These are phyloP conservation scores for Talaromyces sp. DNA, from an alignment of 2,329 filamentous ascomycete species.

Conservation along the genomic window DNA sequence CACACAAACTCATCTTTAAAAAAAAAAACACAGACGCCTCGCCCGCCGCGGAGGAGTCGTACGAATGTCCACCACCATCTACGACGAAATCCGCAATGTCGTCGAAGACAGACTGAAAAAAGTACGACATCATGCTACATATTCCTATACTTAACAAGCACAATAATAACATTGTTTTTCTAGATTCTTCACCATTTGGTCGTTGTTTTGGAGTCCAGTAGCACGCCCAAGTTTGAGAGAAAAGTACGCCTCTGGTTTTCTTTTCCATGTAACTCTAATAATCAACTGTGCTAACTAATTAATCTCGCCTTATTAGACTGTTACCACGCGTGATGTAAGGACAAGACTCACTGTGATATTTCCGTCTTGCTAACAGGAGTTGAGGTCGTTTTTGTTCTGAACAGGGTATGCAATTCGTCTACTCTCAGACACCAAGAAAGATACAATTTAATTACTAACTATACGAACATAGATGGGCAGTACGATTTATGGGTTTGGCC, in stretches of 20 bases:
- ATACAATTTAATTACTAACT: not conserved
- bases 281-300: not conserved
- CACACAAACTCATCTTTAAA: too few species aligned
- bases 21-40: conserved; percentile 24
- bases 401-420: conserved; percentile 6
- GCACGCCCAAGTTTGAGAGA: conserved; percentile 11
- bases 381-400: conserved; percentile 10
- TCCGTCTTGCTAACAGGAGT: not conserved
- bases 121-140: conserved; percentile 9
- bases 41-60: conserved; percentile 30
- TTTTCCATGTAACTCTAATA: not conserved
- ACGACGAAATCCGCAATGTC: conserved; percentile 20
- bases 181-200: conserved; percentile 22
- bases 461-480: conserved; percentile 2
- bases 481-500: conserved; percentile 1
- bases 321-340: conserved; percentile 17
- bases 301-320: conserved; percentile 7
- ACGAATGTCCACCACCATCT: conserved; percentile 24
- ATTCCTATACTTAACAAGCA: not conserved
- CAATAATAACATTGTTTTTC: not conserved
- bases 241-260: conserved; percentile 6
- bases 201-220: conserved; percentile 16
- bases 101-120: conserved; percentile 16
- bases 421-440: not conserved
- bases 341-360: not conserved